Evolutionary conservation across 140 eudicot genomes (phyloP), one percentile per base, ranked within the genome.

Genomic region (Erigeron philadelphicus): DNA sequence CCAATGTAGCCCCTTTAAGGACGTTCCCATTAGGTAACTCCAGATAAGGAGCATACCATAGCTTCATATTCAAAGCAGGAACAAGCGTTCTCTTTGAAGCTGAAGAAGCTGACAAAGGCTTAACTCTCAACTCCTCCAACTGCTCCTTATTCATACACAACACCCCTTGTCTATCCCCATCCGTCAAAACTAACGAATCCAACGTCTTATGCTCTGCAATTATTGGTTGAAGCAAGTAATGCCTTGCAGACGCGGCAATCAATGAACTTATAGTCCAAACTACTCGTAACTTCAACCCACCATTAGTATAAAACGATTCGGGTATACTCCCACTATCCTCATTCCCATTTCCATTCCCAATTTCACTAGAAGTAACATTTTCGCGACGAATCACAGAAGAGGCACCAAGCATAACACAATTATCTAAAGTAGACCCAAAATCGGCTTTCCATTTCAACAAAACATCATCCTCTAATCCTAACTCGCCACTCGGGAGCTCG

Each of bases 211-310:
- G 97, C 81, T 90, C 95, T 0, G 81, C 81, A 44, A 90, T 82
- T 13, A 88, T 90, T 15, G 85, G 87, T 73, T 81, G 90, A 41
- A 90, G 80, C 73, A 90, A 57, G 59, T 81, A 90, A 66, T 90
- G 97, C 62, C 97, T 81, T 0, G 94, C 97, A 1, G 95, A 87
- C 6, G 97, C 97, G 2, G 97, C 97, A 9, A 90, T 90, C 74
- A 90, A 68, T 11, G 89, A 85, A 68, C 89, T 84, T 18, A 90
- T 90, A 15, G 95, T 90, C 97, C 97, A 90, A 6, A 90, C 95
- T 4, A 90, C 94, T 0, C 97, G 68, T 65, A 87, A 44, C 50
- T 90, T 87, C 80, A 90, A 77, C 0, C 94, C 95, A 0, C 94
- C 97, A 11, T 90, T 86, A 0, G 90, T 90, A 71, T 81, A 85